Base-by-base conservation (phyloP, 306 rosid species). In the Prosopis cineraria region DNA sequence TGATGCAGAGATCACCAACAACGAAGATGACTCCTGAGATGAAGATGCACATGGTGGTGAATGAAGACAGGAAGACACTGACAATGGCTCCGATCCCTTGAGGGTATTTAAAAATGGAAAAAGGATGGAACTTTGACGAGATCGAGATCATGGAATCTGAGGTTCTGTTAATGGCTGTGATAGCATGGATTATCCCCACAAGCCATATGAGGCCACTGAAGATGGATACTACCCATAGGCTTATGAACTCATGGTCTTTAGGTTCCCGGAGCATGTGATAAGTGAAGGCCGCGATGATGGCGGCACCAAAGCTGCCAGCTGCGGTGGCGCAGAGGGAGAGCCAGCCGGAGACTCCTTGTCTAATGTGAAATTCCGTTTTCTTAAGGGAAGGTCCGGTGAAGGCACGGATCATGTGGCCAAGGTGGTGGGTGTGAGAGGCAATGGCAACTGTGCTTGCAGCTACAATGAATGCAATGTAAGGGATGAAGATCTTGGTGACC, bases 171-270 rank as follows among this genome's bases (percentile, higher is more conserved):
- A 79, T 58, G 11, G 87, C 68, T 30, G 86, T 75, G 17, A 90
- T 27, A 3, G 73, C 85, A 72, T 94, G 97, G n/a, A 90, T 6
- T 3, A 83, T 41, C 0, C 98, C 98, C 12, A 81, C 79, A 1
- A 90, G 72, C 98, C 98, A 94, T 5, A 65, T 84, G 0, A 94
- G 75, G 69, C 97, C 98, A 70, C 91, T 84, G 68, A 89, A 94
- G 69, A 94, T 91, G 20, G 98, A 84, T 2, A 94, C 97, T 0
- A 94, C 69, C 97, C 97, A 94, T 0, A 91, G 82, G 80, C 90
- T 91, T 8, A 81, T 52, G 0, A 82, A 67, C 14, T 84, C 86
- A 0, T 69, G 75, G 2, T 80, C 88, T 16, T 9, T 48, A 1
- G 84, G 53, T 6, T 85, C 94, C 25, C 82, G 67, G 3, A 94